phyloP scores from a whole-genome alignment of 2,329 filamentous ascomycete species.

The Penicillium sp. region DNA sequence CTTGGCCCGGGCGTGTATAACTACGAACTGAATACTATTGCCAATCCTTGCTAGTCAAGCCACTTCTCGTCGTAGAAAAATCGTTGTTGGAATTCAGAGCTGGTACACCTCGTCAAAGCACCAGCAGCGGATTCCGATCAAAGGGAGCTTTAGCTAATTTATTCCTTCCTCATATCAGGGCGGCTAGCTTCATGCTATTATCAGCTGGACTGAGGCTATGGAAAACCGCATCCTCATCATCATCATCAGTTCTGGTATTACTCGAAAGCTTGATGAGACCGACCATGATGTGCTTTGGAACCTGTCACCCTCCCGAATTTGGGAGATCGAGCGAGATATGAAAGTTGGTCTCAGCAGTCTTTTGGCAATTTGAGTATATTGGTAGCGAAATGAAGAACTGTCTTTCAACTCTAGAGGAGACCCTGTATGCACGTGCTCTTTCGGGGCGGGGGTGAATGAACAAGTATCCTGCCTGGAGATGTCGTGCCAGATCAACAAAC shows the following conservation, averaged over 20 bases:
- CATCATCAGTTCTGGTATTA: neutral
- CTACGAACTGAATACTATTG: neutral
- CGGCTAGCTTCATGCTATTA: too few relatives aligned
- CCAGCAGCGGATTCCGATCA: too few relatives aligned
- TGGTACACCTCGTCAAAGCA: too few relatives aligned
- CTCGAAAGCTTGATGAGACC: too few relatives aligned
- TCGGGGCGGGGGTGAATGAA: neutral
- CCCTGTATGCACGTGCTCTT: neutral
- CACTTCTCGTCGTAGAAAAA: neutral
- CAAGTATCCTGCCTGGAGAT: neutral
- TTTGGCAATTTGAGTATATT: neutral
- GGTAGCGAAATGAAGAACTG: neutral
- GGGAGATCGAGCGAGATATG: neutral
- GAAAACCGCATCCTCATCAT: neutral
- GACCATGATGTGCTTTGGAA: neutral
- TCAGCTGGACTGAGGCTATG: neutral
- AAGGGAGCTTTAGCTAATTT: too few relatives aligned
- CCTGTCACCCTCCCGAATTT: neutral
- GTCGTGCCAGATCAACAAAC: neutral
- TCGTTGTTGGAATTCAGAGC: too few relatives aligned
- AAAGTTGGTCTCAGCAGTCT: neutral
- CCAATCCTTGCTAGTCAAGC: neutral
- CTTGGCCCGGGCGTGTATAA: neutral
- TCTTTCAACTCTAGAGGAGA: neutral
- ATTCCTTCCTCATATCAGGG: too few relatives aligned